Percentiles rank a stretch among this genome's conserved stretches.
These are phyloP conservation scores for Malbranchea cinnamomea DNA, from an alignment of 2,329 filamentous ascomycete genomes.

Conservation along the genomic window DNA sequence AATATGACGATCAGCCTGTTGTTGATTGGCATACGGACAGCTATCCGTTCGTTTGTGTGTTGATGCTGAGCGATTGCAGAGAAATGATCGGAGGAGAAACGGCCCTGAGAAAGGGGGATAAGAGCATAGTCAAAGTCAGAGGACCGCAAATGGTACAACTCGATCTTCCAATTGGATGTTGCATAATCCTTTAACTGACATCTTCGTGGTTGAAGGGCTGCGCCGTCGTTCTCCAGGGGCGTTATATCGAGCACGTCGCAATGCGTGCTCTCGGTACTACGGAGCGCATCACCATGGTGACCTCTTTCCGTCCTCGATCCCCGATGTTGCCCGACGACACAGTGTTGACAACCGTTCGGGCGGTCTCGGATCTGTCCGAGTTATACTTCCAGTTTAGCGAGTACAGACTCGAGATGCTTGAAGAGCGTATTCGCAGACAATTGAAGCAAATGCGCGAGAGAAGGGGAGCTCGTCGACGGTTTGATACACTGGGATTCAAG, in stretches of 20 bases:
- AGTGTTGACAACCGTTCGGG: conserved; percentile 44
- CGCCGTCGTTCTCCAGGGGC: conserved; percentile 50
- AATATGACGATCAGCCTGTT: conserved; percentile 37
- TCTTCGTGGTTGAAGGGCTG: conserved; percentile 38
- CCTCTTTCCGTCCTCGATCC: conserved; percentile 46
- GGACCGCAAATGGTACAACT: conserved; percentile 40
- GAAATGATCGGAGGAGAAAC: conserved; percentile 52
- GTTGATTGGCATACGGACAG: conserved; percentile 51
- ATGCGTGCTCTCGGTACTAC: conserved; percentile 41
- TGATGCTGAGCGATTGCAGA: conserved; percentile 49
- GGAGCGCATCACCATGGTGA: conserved; percentile 52
- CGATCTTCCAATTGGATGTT: not conserved
- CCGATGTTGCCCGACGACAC: conserved; percentile 43
- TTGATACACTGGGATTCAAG: conserved; percentile 17
- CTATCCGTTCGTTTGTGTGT: conserved; percentile 56
- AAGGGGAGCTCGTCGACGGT: conserved; percentile 18
- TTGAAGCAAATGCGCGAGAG: conserved; percentile 23
- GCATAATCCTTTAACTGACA: conserved; percentile 4
- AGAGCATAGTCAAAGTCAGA: conserved; percentile 42
- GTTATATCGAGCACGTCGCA: conserved; percentile 52
- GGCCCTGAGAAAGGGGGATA: conserved; percentile 39
- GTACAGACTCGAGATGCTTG: conserved; percentile 48
- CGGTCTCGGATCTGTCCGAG: conserved; percentile 41
- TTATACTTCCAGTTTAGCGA: conserved; percentile 47
- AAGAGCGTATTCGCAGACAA: conserved; percentile 39